phyloP scores from a whole-genome alignment of 1,139 yeast genomes.

The Trichomonascaceae sp. region DNA sequence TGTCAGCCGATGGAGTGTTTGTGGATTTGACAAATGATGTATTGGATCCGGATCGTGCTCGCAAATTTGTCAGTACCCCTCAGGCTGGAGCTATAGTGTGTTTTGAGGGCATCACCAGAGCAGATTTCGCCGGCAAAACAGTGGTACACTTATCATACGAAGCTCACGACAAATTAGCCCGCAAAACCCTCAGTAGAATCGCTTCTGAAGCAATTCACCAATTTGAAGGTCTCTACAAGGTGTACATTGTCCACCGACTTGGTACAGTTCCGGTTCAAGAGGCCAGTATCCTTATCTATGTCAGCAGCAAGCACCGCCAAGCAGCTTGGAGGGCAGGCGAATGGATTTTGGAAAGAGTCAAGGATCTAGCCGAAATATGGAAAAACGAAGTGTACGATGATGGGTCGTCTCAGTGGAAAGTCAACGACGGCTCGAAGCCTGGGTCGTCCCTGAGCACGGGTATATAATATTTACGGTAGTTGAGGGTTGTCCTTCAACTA shows the following conservation, averaged over 20 bases:
- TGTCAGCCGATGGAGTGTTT: too few species aligned
- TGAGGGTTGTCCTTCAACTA: too few species aligned
- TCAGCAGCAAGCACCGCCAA: slow-evolving; percentile 34
- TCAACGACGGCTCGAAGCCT: slow-evolving; percentile 20
- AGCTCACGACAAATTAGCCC: slow-evolving; percentile 31
- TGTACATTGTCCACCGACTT: slow-evolving; percentile 31
- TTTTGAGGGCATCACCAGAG: slow-evolving; percentile 38
- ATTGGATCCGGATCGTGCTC: slow-evolving; percentile 6
- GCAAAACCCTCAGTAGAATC: slow-evolving; percentile 24
- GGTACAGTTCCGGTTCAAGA: slow-evolving; percentile 36
- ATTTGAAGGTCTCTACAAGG: slow-evolving; percentile 20
- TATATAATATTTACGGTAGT: too few species aligned
- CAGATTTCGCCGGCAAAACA: slow-evolving; percentile 27
- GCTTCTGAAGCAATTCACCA: slow-evolving; percentile 23
- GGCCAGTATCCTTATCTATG: slow-evolving; percentile 33
- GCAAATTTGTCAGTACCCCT: slow-evolving; percentile 20
- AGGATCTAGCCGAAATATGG: slow-evolving; percentile 36
- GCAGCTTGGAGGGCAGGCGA: slow-evolving; percentile 36
- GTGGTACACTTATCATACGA: slow-evolving; percentile 32
- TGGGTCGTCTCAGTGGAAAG: slow-evolving; percentile 29
- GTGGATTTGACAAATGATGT: slow-evolving; percentile 5
- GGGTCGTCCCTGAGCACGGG: too few species aligned
- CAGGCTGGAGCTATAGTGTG: slow-evolving; percentile 35
- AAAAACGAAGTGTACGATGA: slow-evolving; percentile 32
- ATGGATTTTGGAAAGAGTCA: slow-evolving; percentile 32